Percentiles rank a stretch among this genome's conserved stretches.
These are phyloP conservation scores for Westerdykella ornata DNA, from an alignment of 2,329 filamentous ascomycete species.

Conservation along the genomic window DNA sequence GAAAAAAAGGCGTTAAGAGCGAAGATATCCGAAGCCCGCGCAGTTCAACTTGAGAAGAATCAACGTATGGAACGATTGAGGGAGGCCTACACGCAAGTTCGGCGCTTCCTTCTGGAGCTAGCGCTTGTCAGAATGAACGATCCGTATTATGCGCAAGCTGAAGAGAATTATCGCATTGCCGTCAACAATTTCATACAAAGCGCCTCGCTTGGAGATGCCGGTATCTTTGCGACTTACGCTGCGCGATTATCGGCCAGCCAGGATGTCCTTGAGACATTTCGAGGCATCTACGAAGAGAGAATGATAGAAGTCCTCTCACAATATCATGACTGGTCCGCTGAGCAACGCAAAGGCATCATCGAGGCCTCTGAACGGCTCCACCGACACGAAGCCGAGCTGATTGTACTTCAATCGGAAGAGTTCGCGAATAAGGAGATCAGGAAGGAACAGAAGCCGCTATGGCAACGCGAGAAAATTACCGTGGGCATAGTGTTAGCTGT, in stretches of 20 bases:
- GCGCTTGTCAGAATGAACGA: background rate
- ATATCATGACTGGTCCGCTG: background rate
- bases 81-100: background rate
- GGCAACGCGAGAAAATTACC: background rate
- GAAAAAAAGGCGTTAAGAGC: background rate
- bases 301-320: background rate
- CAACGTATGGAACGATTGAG: background rate
- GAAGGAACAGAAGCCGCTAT: background rate
- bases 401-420: background rate
- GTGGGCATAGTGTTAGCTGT: background rate
- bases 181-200: background rate
- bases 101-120: background rate
- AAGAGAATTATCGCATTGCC: background rate
- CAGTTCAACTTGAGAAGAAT: background rate
- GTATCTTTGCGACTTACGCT: background rate
- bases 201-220: background rate
- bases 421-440: background rate
- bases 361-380: background rate
- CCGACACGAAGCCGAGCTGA: background rate
- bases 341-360: background rate
- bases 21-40: background rate
- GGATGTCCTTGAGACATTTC: background rate
- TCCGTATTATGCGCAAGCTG: background rate
- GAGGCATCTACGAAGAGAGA: background rate
- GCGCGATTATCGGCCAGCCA: background rate